Conservation (phyloP, 2,329 filamentous ascomycete species). For the Aureobasidium namibiae region DNA sequence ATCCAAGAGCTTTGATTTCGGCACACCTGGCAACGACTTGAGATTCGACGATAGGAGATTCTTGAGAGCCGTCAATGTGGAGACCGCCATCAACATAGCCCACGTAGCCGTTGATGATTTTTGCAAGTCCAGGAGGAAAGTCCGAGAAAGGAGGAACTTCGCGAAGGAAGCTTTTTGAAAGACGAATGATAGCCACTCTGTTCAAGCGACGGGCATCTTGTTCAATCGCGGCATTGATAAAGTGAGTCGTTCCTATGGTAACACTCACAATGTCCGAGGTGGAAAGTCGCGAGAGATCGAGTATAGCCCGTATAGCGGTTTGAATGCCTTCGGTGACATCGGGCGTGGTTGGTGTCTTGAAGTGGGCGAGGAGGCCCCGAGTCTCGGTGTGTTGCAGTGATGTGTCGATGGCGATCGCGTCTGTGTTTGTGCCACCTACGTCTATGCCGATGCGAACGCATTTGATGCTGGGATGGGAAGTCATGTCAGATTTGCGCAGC, state of each 20-base stretch:
- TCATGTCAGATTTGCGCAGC: not conserved
- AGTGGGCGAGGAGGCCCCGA: conserved; percentile 24
- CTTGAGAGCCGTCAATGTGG: conserved; percentile 36
- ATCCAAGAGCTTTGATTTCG: conserved; percentile 35
- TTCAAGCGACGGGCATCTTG: conserved; percentile 39
- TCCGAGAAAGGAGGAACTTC: conserved; percentile 26
- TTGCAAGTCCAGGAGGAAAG: conserved; percentile 23
- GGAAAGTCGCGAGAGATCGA: conserved; percentile 27
- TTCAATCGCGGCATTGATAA: conserved; percentile 28
- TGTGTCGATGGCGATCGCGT: conserved; percentile 26
- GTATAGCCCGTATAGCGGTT: conserved; percentile 28
- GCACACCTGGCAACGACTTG: conserved; percentile 38
- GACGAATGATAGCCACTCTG: conserved; percentile 44
- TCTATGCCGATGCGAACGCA: conserved; percentile 36
- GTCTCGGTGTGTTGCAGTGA: conserved; percentile 20
- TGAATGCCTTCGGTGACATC: conserved; percentile 37
- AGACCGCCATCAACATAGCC: conserved; percentile 43
- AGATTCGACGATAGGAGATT: conserved; percentile 34
- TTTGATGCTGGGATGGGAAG: not conserved
- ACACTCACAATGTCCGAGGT: conserved; percentile 31
- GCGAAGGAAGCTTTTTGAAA: conserved; percentile 24
- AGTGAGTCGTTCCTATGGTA: conserved; percentile 44
- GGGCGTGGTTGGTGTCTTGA: conserved; percentile 33
- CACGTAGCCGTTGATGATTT: conserved; percentile 25
- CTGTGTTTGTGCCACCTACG: conserved; percentile 33